Conservation (phyloP, 1,139 yeast genomes). For the Blastobotrys serpentis region DNA sequence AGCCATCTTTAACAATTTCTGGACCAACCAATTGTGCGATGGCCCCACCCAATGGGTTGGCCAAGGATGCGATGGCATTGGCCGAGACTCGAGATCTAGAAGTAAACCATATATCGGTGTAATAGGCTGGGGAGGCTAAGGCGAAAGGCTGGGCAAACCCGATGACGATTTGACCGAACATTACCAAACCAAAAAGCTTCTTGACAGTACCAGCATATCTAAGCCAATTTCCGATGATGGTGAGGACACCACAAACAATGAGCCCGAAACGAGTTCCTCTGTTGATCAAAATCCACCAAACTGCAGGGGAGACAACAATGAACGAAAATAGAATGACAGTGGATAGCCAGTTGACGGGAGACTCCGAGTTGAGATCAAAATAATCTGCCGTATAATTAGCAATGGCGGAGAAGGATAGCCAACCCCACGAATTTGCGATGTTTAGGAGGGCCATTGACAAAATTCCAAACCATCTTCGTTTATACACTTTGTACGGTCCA, state of each 20-base stretch:
- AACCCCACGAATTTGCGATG: slow-evolving; percentile 39
- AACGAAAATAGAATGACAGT: slow-evolving; percentile 38
- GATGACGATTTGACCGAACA: slow-evolving; percentile 39
- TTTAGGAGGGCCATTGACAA: slow-evolving; percentile 35
- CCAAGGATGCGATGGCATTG: slow-evolving; percentile 39
- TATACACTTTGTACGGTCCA: slow-evolving; percentile 31
- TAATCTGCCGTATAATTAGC: slow-evolving; percentile 30
- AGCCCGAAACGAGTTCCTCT: slow-evolving; percentile 31
- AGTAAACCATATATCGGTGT: slow-evolving; percentile 40
- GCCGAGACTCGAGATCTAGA: slow-evolving; percentile 38
- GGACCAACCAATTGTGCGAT: slow-evolving; percentile 40
- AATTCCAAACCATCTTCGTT: slow-evolving; percentile 39
- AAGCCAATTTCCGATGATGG: slow-evolving; percentile 37
- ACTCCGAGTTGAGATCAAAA: slow-evolving; percentile 29
- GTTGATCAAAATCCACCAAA: slow-evolving; percentile 28
- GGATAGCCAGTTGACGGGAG: slow-evolving; percentile 41
- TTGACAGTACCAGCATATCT: slow-evolving; percentile 36
- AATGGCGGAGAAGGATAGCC: slow-evolving; percentile 40
- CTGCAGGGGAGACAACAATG: slow-evolving; percentile 34
- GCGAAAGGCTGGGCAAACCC: slow-evolving; percentile 42
- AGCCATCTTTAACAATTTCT: slow-evolving; percentile 32
- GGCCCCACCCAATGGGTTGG: slow-evolving; percentile 43
- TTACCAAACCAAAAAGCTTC: slow-evolving; percentile 32
- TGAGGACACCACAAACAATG: slow-evolving; percentile 30
- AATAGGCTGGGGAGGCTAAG: slow-evolving; percentile 37